Evolutionary conservation across 108 stramenopile genomes (phyloP).

Genomic region (Cyclotella cryptica): DNA sequence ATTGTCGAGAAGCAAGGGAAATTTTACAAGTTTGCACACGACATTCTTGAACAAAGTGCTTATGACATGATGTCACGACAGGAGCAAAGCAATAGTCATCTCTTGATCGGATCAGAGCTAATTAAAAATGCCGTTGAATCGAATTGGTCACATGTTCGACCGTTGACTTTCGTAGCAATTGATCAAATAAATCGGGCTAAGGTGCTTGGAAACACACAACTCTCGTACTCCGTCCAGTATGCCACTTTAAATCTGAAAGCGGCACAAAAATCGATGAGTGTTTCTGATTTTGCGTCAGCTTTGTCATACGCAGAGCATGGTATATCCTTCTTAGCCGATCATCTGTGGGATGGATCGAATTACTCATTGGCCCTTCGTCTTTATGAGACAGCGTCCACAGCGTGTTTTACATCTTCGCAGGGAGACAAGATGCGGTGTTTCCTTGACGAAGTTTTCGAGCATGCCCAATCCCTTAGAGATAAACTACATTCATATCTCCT

Average conservation of each 20-base stretch:
- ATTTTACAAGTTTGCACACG: slow-evolving; percentile 22
- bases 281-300: slow-evolving; percentile 11
- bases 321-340: slow-evolving; percentile 6
- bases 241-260: slow-evolving; percentile 26
- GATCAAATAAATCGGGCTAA: slow-evolving; percentile 32
- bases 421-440: not conserved
- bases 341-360: slow-evolving; percentile 1
- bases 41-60: slow-evolving; percentile 8
- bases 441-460: slow-evolving; percentile 6
- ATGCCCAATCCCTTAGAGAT: slow-evolving; percentile 20
- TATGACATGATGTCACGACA: not conserved
- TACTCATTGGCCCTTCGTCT: slow-evolving; percentile 16
- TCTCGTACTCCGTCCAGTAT: not conserved
- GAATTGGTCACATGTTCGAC: not conserved
- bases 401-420: not conserved
- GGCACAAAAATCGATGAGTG: slow-evolving; percentile 3
- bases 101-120: slow-evolving; percentile 14
- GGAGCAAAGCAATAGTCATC: slow-evolving; percentile 5
- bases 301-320: slow-evolving; percentile 19
- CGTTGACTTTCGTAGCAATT: slow-evolving; percentile 3
- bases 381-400: slow-evolving; percentile 8
- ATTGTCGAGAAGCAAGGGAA: slow-evolving; percentile 14
- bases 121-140: not conserved
- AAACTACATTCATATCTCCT: slow-evolving; percentile 7
- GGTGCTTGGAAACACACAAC: not conserved